Evolutionary conservation across 2,329 filamentous ascomycete species (phyloP), one percentile per base, ranked within the genome.

Genomic region (Dactylellina haptotyla): DNA sequence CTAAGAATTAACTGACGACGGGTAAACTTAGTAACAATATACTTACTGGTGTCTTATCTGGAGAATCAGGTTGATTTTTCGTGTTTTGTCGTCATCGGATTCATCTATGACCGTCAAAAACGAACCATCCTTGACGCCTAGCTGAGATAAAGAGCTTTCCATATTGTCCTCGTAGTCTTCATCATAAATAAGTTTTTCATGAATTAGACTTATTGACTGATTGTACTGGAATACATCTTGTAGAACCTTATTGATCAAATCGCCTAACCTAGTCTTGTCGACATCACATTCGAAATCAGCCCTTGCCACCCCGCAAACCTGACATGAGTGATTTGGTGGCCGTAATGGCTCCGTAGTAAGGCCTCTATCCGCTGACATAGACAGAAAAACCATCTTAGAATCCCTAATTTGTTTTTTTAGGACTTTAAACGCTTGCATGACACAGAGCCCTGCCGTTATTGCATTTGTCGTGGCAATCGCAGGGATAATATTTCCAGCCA

Each of bases 401-500:
- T 88, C 87, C 32, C 84, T 82, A 70, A 89, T 89, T 53, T 93
- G 87, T 18, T 88, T 87, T 78, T 85, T 89, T 67, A 99, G 83
- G 23, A 98, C 89, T 81, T 97, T 98, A 84, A 96, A 95, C 0
- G 93, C 89, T 80, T 98, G 90, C 25, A 99, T 83, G 4, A 98
- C 93, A 79, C 93, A 98, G 8, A 99, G 85, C 10, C 92, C 90
- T 14, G 95, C 95, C 1, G 95, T 94, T 80, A 98, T 96, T 14
- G 95, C 95, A 80, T 99, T 99, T 0, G 95, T 98, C 0, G 95
- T 99, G 3, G 95, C 95, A 79, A 99, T 99, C 1, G 95, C 95
- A 0, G 95, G 95, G 74, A 99, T 99, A 78, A 99, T 99, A 80
- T 99, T 99, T 61, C 95, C 95, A 2, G 95, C 95, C 94, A 98